Base-by-base conservation (phyloP, 169 alveolate genomes). In the Cyclospora cayetanensis region DNA sequence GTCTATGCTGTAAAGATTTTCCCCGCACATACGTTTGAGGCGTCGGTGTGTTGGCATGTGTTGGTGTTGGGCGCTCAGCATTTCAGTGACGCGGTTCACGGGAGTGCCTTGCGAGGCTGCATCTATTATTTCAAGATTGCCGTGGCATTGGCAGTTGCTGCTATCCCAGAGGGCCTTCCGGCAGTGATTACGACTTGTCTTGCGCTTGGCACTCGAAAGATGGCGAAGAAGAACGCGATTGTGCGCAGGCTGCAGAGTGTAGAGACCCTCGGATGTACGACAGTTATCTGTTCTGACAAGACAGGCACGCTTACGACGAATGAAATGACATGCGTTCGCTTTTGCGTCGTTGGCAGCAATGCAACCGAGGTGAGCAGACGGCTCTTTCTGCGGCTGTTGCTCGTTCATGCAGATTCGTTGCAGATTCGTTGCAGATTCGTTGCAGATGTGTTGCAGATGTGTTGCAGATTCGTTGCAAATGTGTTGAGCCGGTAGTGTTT, bases 151-250 rank as follows among this genome's bases (percentile, higher is more conserved):
- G 99, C 99, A 15, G 99, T 99, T 37, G 99, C 99, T 42, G 99
- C 99, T 34, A 99, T 99, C 50, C 99, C 99, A 4, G 99, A 99
- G 96, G 99, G 99, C 12, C 96, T 99, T 46, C 99, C 99, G 18
- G 99, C 99, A 1, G 99, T 98, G 46, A 98, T 99, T 83, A 99
- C 99, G 0, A 98, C 99, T 5, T 98, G 99, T 92, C 93, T 99
- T 43, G 99, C 99, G 43, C 96, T 98, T 76, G 99, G 99, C 50
- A 97, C 99, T 18, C 84, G 99, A 60, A 97, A 98, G 88, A 98
- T 98, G 99, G 99, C 99, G 18, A 97, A 97, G 89, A 97, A 98
- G 83, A 79, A 90, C 27, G 85, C 91, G 63, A 98, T 99, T 46
- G 99, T 99, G 35, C 96, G 99, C 63, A 97, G 96, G 91, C 95